These are phyloP conservation scores for Phlyctochytrium bullatum DNA, from an alignment of 192 early-diverging fungal species.

Conservation along the genomic window DNA sequence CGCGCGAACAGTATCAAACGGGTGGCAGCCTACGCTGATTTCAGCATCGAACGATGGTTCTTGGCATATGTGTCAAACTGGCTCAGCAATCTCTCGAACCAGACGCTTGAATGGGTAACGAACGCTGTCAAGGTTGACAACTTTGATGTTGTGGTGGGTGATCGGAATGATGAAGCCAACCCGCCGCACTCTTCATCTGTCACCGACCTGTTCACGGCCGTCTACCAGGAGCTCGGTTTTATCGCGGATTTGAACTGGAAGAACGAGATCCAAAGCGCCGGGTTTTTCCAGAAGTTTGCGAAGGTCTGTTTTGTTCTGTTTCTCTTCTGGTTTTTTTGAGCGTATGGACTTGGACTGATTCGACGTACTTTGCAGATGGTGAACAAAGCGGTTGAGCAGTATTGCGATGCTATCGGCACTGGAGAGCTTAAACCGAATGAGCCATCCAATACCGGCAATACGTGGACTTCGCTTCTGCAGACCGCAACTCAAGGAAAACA, in stretches of 20 bases:
- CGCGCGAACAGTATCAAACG: conserved; percentile 27
- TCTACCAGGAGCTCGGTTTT: conserved; percentile 48
- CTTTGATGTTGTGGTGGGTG: conserved; percentile 38
- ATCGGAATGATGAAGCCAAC: conserved; percentile 2
- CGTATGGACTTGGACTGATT: no score
- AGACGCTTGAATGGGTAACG: conserved; percentile 52
- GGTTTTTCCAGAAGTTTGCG: conserved; percentile 52
- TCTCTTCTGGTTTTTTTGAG: background rate
- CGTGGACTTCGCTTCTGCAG: background rate
- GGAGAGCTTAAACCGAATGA: conserved; percentile 43
- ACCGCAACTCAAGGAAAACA: conserved; percentile 15
- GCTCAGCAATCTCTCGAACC: conserved; percentile 39
- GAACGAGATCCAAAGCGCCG: conserved; percentile 45
- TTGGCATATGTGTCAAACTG: conserved; percentile 45
- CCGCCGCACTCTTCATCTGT: conserved; percentile 42
- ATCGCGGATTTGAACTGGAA: conserved; percentile 53
- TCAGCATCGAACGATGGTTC: conserved; percentile 54
- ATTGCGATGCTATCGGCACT: conserved; percentile 53
- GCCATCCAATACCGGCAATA: conserved; percentile 4
- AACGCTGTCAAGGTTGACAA: conserved; percentile 54
- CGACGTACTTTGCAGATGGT: conserved; percentile 32
- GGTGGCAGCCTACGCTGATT: conserved; percentile 30
- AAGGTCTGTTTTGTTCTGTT: conserved; percentile 16
- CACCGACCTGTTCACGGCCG: conserved; percentile 48
- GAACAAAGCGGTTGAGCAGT: conserved; percentile 52